A percentile compares a stretch with the other conserved stretches of the same genome.
phyloP scores from a whole-genome alignment of 164 flowering plant genomes.

The Berberis vulgaris region DNA sequence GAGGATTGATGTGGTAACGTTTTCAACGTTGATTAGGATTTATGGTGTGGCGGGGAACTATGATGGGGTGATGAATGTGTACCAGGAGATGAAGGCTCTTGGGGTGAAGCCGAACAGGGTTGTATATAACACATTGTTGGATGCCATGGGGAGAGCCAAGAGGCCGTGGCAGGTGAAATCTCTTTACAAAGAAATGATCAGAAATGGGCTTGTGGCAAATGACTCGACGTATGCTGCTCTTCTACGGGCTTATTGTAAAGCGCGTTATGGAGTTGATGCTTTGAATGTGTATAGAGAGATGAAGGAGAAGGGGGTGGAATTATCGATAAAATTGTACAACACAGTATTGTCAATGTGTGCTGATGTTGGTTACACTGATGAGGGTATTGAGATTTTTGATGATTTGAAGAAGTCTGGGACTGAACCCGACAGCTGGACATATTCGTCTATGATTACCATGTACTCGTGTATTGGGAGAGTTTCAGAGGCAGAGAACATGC shows the following conservation, averaged over 20 bases:
- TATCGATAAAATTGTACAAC: constrained; percentile 59
- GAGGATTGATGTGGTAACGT: constrained; percentile 65
- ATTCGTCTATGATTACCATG: constrained; percentile 66
- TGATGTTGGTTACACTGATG: constrained; percentile 61
- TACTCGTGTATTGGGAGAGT: constrained; percentile 73
- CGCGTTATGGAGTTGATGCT: constrained; percentile 71
- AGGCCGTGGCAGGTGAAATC: constrained; percentile 83
- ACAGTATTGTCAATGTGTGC: constrained; percentile 78
- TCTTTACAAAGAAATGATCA: constrained; percentile 52
- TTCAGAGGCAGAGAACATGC: constrained; percentile 54
- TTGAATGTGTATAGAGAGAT: constrained; percentile 60
- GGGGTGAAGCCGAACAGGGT: constrained; percentile 58
- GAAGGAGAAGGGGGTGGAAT: constrained; percentile 69
- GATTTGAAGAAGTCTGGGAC: constrained; percentile 58
- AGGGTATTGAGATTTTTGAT: constrained; percentile 61
- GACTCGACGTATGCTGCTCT: constrained; percentile 68
- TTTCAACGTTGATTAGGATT: constrained; percentile 64
- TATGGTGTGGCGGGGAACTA: constrained; percentile 59
- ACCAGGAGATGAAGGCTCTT: constrained; percentile 88
- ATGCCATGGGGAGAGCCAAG: constrained; percentile 88
- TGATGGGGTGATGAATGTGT: constrained; percentile 89
- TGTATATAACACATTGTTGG: constrained; percentile 63
- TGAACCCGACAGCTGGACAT: constrained; percentile 84
- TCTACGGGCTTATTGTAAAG: constrained; percentile 57
- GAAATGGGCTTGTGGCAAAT: constrained; percentile 47